Evolutionary conservation across 2,329 filamentous ascomycete genomes (phyloP).

Genomic region (Metarhizium guizhouense): DNA sequence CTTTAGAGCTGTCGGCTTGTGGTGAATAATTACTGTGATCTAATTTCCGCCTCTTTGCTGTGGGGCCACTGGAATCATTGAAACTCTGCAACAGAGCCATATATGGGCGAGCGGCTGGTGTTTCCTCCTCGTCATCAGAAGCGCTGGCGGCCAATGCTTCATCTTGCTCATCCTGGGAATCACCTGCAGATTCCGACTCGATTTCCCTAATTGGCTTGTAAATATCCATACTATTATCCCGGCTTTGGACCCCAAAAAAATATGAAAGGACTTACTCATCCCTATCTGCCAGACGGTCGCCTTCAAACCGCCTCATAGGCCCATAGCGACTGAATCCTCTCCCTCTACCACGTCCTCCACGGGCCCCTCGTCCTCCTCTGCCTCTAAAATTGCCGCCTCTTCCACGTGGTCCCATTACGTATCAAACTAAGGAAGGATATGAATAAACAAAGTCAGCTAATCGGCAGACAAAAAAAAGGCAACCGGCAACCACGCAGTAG

Average conservation of each 20-base stretch:
- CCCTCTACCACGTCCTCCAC: constrained; percentile 17
- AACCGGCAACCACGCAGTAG: neutral
- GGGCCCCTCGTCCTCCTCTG: constrained; percentile 15
- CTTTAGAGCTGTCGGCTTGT: constrained; percentile 8
- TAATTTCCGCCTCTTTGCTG: constrained; percentile 50
- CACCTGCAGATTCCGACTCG: constrained; percentile 7
- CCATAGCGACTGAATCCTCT: constrained; percentile 27
- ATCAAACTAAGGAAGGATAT: neutral
- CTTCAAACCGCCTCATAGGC: constrained; percentile 27
- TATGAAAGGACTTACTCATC: constrained; percentile 23
- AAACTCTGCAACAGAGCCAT: constrained; percentile 50
- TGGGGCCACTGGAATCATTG: constrained; percentile 33
- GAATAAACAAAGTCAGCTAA: neutral
- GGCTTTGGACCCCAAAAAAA: neutral
- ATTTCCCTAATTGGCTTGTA: constrained; percentile 3
- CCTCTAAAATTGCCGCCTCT: constrained; percentile 25
- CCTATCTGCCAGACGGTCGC: constrained; percentile 25
- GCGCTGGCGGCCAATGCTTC: constrained; percentile 28
- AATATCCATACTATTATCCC: neutral
- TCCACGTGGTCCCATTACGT: constrained; percentile 26
- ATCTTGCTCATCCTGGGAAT: constrained; percentile 25
- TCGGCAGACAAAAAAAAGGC: neutral
- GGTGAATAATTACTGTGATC: constrained; percentile 25
- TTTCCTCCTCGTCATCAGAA: constrained; percentile 35
- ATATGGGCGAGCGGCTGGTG: constrained; percentile 40